Evolutionary conservation across 148 eudicot species (phyloP), one percentile per base, ranked within the genome.

Genomic region (Rhododendron molle): DNA sequence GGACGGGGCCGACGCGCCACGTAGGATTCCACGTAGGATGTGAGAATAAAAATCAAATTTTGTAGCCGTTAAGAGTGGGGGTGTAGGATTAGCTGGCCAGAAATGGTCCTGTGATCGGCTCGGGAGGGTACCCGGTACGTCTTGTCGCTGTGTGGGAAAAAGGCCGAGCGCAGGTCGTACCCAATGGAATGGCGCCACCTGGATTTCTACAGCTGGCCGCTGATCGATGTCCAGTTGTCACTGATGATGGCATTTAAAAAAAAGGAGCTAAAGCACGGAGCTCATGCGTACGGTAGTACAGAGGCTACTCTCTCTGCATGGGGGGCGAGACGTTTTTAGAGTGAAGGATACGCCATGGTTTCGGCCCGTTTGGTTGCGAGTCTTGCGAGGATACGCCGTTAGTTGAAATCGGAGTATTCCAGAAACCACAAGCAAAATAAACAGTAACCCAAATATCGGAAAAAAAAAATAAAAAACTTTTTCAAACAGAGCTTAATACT

Each of bases 31-130:
- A 85, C 78, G 87, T 49, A 9, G n/a, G 23, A 54, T 32, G 2
- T 0, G 26, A 12, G 43, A 7, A 15, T 32, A 40, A 77, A 43
- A 79, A 32, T 65, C 67, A 86, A 80, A 80, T 73, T 32, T 30
- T 85, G 38, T 81, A 86, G 84, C 87, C 84, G 87, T 86, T 86
- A 32, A 47, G 26, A 0, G 14, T n/a, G n/a, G 4, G 34, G 32
- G 1, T 26, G 76, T 2, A 15, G 30, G 86, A 34, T 40, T 80
- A 80, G 87, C 84, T 85, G 87, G 87, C n/a, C 49, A 44, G 46
- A 49, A 83, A 83, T 85, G 87, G 80, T 46, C 60, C 56, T 49
- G 78, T 30, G 83, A 15, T 23, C 7, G 40, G 58, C 7, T 2
- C 3, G 26, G 65, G 28, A 83, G 43, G 49, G 76, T 77, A 67